A percentile compares a stretch with the other conserved stretches of the same genome.
These are phyloP conservation scores for Fusarium sp. DNA, from an alignment of 2,329 filamentous ascomycete genomes.

Conservation along the genomic window DNA sequence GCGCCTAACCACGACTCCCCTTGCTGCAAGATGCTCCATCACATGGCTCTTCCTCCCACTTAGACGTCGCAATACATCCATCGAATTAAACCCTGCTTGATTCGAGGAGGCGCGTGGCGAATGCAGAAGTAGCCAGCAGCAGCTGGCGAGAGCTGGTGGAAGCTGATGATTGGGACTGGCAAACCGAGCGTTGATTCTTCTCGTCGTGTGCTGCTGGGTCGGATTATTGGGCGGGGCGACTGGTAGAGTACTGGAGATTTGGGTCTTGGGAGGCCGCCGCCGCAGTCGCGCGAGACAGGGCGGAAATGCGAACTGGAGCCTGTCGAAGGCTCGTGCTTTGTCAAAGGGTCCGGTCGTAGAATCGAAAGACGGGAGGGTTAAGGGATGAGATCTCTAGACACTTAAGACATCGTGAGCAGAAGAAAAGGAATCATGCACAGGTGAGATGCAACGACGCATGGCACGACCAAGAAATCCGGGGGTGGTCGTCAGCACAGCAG, in stretches of 20 bases:
- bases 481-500: conserved; percentile 40
- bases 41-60: conserved; percentile 46
- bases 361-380: conserved; percentile 25
- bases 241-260: conserved; percentile 31
- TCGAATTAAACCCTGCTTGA: conserved; percentile 35
- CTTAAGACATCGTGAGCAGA: conserved; percentile 44
- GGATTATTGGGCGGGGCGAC: conserved; percentile 42
- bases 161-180: conserved; percentile 32
- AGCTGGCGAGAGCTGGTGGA: conserved; percentile 42
- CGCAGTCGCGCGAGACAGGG: conserved; percentile 37
- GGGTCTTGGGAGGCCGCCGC: conserved; percentile 49
- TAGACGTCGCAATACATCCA: conserved; percentile 42
- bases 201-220: conserved; percentile 26
- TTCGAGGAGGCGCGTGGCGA: conserved; percentile 28
- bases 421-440: conserved; percentile 25
- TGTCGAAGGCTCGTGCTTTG: conserved; percentile 39
- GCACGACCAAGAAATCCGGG: conserved; percentile 38
- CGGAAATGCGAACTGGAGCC: conserved; percentile 32
- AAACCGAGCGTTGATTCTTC: conserved; percentile 31
- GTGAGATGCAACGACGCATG: conserved; percentile 33
- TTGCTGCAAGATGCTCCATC: conserved; percentile 41
- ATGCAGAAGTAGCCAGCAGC: conserved; percentile 36
- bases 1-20: conserved; percentile 47
- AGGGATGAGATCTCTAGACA: conserved; percentile 25
- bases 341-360: conserved; percentile 18